These are phyloP conservation scores for Nakazawaea ernobii DNA, from an alignment of 805 yeast species.

Conservation along the genomic window DNA sequence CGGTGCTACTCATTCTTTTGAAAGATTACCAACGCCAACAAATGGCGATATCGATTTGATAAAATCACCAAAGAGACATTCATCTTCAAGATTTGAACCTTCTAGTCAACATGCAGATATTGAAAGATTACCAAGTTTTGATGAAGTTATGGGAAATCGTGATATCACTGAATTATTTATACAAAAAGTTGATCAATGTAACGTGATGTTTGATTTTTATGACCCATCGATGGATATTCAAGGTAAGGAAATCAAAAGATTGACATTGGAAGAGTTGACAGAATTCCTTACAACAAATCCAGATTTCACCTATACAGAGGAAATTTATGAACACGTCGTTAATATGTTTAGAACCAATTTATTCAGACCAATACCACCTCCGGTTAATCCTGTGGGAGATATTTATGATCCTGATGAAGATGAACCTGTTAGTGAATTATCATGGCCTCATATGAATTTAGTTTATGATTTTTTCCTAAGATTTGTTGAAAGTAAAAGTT, in stretches of 20 bases:
- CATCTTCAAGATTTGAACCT: slow-evolving; percentile 87
- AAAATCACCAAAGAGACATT: slow-evolving; percentile 83
- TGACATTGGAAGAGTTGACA: slow-evolving; percentile 82
- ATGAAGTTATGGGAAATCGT: slow-evolving; percentile 74
- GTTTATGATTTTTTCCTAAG: slow-evolving; percentile 91
- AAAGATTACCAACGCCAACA: slow-evolving; percentile 53
- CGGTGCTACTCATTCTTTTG: slow-evolving; percentile 46
- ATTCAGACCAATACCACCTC: slow-evolving; percentile 96
- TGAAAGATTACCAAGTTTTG: slow-evolving; percentile 77
- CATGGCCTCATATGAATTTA: slow-evolving; percentile 99
- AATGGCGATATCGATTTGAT: slow-evolving; percentile 75
- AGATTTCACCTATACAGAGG: slow-evolving; percentile 82
- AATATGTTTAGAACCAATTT: slow-evolving; percentile 84
- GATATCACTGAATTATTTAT: slow-evolving; percentile 76
- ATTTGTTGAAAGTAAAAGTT: slow-evolving; percentile 91
- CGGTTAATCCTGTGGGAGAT: slow-evolving; percentile 95
- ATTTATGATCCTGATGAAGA: slow-evolving; percentile 97
- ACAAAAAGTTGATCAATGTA: slow-evolving; percentile 90
- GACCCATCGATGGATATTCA: slow-evolving; percentile 90
- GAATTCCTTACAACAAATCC: slow-evolving; percentile 73
- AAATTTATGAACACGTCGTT: slow-evolving; percentile 83
- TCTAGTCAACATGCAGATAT: slow-evolving; percentile 54
- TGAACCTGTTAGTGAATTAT: slow-evolving; percentile 92
- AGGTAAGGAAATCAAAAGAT: slow-evolving; percentile 88
- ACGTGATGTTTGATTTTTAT: slow-evolving; percentile 86